Conservation (phyloP, 2,329 filamentous ascomycete genomes). For the Phaeophleospora eucalypticola region DNA sequence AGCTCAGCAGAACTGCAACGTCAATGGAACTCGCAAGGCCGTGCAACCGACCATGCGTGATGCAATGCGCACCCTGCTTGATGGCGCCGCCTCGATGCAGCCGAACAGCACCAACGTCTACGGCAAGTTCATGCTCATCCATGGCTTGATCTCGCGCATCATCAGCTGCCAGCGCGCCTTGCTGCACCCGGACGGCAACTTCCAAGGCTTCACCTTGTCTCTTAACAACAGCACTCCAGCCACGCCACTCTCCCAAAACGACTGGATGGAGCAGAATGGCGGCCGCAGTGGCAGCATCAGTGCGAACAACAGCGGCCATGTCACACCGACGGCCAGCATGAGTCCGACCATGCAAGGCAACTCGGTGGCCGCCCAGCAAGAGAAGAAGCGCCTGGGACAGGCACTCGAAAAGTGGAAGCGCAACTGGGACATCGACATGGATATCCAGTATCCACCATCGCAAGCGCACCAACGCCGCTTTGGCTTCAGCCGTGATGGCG, state of each 20-base stretch:
- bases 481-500: constrained; percentile 67
- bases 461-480: constrained; percentile 55
- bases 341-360: constrained; percentile 38
- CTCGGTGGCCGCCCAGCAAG: constrained; percentile 45
- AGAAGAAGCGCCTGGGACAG: constrained; percentile 43
- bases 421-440: constrained; percentile 67
- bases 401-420: constrained; percentile 69
- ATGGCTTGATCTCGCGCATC: constrained; percentile 63
- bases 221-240: constrained; percentile 42
- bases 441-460: constrained; percentile 59
- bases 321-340: constrained; percentile 40
- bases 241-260: constrained; percentile 56
- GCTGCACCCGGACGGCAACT: constrained; percentile 24
- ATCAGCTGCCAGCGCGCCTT: constrained; percentile 47
- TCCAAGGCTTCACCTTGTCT: constrained; percentile 28
- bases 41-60: constrained; percentile 63
- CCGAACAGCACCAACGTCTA: constrained; percentile 66
- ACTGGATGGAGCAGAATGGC: constrained; percentile 52
- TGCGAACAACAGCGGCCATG: constrained; percentile 35
- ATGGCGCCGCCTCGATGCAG: constrained; percentile 56
- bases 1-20: constrained; percentile 54
- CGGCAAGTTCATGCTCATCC: constrained; percentile 70
- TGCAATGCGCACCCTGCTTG: constrained; percentile 59
- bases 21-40: constrained; percentile 58
- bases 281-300: constrained; percentile 24